Evolutionary conservation across 805 yeast species (phyloP), one percentile per base, ranked within the genome.

Genomic region (Starmerella apis): DNA sequence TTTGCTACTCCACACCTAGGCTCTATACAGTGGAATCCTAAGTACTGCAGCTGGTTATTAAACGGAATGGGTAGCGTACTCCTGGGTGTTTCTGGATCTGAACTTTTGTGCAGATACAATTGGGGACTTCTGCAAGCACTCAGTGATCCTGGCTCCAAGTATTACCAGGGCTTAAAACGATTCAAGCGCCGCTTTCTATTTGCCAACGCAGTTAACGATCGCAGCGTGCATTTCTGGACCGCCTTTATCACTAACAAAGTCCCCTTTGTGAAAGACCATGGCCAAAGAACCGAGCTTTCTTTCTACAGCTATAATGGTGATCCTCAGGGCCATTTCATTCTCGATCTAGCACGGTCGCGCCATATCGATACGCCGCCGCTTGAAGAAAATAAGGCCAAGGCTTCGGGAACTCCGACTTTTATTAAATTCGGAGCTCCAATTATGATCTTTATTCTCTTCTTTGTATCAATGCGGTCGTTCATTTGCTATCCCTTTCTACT

Each of bases 161-260:
- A 73, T 59, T 66, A 68, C 44, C 64, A 72, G 47, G 92, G 84
- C 0, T 69, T 87, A 46, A 52, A 59, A 4, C 61, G 57, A 50
- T 88, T 88, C 63, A 67, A 78, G 52, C 71, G 73, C 49, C 72
- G 82, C 47, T 67, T 77, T 2, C 63, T 78, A 2, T 68, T 86
- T 50, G 86, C 95, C 10, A 88, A 90, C 66, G 75, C 81, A 20
- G 73, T 79, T 46, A 81, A 85, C 61, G 97, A 88, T 64, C 72
- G 96, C 52, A 76, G 94, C 0, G 97, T 88, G 4, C 81, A 88
- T 14, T 90, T 86, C 63, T 83, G 78, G 66, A 85, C 96, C 0
- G 74, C 94, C 0, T 87, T 71, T 64, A 82, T 88, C 52, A 75
- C 92, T 2, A 73, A 79, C 33, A 75, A 74, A 52, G 77, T 83